A percentile compares a stretch with the other conserved stretches of the same genome.
Conservation (phyloP, 169 alveolate genomes). For the Fabrea salina region DNA sequence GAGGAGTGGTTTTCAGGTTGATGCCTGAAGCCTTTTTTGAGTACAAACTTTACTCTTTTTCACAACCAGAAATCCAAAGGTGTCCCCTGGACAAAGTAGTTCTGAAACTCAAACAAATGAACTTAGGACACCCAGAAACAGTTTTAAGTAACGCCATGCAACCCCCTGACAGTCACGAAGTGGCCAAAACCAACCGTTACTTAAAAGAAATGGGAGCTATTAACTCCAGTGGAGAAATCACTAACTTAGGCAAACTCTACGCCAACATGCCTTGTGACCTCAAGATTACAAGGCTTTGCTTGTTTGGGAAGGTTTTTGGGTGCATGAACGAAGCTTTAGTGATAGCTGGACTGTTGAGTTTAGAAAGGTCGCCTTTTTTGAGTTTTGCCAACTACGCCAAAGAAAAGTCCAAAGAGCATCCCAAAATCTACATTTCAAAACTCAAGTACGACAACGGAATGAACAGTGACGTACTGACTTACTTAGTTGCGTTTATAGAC, state of each 20-base stretch:
- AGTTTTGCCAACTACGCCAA: background rate
- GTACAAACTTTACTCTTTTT: constrained; percentile 50
- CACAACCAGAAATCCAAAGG: constrained; percentile 79
- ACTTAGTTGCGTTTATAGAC: background rate
- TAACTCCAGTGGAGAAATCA: background rate
- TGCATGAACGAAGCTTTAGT: background rate
- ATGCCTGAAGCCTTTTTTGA: constrained; percentile 60
- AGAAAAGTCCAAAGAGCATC: background rate
- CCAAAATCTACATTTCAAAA: background rate
- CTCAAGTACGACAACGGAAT: background rate
- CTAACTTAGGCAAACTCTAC: constrained; percentile 23
- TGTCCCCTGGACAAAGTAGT: constrained; percentile 77
- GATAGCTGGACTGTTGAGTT: background rate
- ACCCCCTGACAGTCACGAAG: constrained; percentile 72
- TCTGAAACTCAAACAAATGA: constrained; percentile 70
- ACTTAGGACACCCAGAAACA: constrained; percentile 56
- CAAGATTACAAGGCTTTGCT: background rate
- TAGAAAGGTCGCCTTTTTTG: background rate
- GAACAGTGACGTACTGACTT: background rate
- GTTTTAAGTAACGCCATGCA: constrained; percentile 69
- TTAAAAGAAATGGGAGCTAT: constrained; percentile 78
- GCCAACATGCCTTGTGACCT: constrained; percentile 24
- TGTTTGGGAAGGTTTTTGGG: constrained; percentile 24
- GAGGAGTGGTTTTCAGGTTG: constrained; percentile 73
- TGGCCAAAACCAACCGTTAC: constrained; percentile 61